These are phyloP conservation scores for Gossypium bickii DNA, from an alignment of 345 rosid species.

Conservation along the genomic window DNA sequence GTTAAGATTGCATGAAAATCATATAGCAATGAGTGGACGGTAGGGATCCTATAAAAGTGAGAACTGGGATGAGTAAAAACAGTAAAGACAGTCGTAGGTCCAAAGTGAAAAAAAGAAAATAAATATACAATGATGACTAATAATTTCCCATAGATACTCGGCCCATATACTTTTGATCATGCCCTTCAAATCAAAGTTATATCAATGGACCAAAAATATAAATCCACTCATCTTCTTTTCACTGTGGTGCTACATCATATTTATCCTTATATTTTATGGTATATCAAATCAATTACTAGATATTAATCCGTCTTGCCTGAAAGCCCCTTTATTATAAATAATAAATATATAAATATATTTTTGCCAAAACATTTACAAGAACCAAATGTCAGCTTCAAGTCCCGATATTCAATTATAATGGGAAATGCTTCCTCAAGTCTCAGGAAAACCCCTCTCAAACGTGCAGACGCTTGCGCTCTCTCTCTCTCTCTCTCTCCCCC, in stretches of 20 bases:
- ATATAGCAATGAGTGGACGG: constrained; percentile 24
- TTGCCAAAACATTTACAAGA: constrained; percentile 15
- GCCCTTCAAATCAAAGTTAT: constrained; percentile 31
- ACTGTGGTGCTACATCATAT: neutral
- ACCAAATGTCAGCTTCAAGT: constrained; percentile 31
- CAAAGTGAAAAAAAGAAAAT: constrained; percentile 33
- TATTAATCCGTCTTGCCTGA: no score
- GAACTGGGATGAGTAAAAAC: constrained; percentile 29
- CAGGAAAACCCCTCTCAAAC: constrained; percentile 27
- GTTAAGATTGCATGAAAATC: constrained; percentile 31
- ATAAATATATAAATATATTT: no score
- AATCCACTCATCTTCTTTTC: constrained; percentile 10
- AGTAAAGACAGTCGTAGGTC: constrained; percentile 12
- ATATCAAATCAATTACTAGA: neutral
- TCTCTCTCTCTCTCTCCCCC: neutral
- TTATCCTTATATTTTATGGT: neutral
- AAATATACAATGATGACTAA: constrained; percentile 43
- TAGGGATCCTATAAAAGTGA: constrained; percentile 36
- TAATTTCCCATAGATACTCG: constrained; percentile 50
- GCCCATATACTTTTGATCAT: constrained; percentile 35
- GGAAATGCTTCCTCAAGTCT: constrained; percentile 22
- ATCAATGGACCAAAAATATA: no score
- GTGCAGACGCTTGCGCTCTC: neutral
- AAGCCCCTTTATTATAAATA: no score
- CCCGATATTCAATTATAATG: constrained; percentile 32